Base-by-base conservation (phyloP, 495 filamentous ascomycete genomes). In the Apiosordaria backusii region DNA sequence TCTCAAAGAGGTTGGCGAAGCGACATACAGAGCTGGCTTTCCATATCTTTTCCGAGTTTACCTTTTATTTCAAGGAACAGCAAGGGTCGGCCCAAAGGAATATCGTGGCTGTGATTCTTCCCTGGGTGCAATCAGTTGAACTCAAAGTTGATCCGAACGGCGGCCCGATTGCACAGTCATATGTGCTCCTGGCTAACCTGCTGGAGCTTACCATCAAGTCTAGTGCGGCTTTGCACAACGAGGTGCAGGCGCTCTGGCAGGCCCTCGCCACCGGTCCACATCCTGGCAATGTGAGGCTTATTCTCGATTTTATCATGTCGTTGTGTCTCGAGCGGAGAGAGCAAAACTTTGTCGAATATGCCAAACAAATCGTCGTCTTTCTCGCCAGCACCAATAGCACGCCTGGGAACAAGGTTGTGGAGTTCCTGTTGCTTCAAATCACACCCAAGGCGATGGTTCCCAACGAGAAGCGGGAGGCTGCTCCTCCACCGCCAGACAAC, bases 201-300 rank as follows among this genome's bases (percentile, higher is more conserved):
- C 92, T 97, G 58, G 93, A 99, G 76, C 96, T 98, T 61, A 99
- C 95, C 1, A 94, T 97, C 70, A 91, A 92, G 62, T 93, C 91
- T 57, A 91, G 93, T 74, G 90, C 86, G 50, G 88, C 88, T 4
- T 78, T 99, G 40, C 94, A 97, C 70, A 97, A 97, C 65, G 96
- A 99, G 77, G 94, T 98, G 4, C 93, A 97, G 76, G 95, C 95
- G 13, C 85, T 99, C 40, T 99, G 95, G 95, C 92, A 97, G 80
- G 95, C 95, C 4, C 81, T 99, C 19, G 95, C 93, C 0, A 97
- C 93, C 4, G 96, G 94, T 2, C 93, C 92, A 0, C 89, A 97
- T 78, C 89, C 87, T 4, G 95, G 93, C n/a, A 99, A 99, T 73
- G 95, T 98, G 26, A 90, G 95, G 67, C 83, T 98, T 19, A 90